A percentile compares a stretch with the other conserved stretches of the same genome.
phyloP scores from a whole-genome alignment of 73 alveolate species.

The Paramecium primaurelia region DNA sequence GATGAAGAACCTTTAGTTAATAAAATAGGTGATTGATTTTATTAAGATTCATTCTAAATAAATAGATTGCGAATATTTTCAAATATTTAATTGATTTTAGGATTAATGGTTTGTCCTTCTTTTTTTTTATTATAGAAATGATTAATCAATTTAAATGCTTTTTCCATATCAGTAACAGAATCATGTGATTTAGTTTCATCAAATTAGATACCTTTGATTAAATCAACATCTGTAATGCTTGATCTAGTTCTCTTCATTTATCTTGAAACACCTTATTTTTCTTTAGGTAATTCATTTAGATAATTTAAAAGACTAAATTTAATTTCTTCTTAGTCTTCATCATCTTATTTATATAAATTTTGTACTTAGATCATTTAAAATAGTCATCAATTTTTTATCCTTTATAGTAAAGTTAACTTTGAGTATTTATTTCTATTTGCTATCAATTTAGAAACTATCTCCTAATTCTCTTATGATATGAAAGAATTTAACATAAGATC shows the following conservation, averaged over 20 bases:
- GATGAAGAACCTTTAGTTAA: background rate
- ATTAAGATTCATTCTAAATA: background rate
- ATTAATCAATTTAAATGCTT: background rate
- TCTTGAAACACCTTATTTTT: background rate
- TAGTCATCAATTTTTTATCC: background rate
- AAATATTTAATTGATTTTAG: background rate
- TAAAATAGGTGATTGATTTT: background rate
- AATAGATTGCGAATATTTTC: background rate
- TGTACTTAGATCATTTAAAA: background rate
- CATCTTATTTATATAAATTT: background rate
- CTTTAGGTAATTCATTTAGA: background rate
- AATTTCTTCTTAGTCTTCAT: slow-evolving; percentile 27
- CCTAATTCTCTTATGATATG: background rate
- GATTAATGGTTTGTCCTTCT: background rate
- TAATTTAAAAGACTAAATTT: slow-evolving; percentile 8
- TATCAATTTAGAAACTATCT: background rate
- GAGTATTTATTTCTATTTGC: background rate
- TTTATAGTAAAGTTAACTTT: slow-evolving; percentile 1
- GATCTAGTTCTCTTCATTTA: background rate
- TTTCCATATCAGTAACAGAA: background rate
- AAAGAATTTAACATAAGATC: background rate
- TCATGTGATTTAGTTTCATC: background rate
- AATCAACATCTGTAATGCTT: slow-evolving; percentile 3
- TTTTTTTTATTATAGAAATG: background rate
- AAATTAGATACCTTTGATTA: background rate